Base-by-base conservation (phyloP, 495 filamentous ascomycete species). In the Amphirosellinia nigrospora region DNA sequence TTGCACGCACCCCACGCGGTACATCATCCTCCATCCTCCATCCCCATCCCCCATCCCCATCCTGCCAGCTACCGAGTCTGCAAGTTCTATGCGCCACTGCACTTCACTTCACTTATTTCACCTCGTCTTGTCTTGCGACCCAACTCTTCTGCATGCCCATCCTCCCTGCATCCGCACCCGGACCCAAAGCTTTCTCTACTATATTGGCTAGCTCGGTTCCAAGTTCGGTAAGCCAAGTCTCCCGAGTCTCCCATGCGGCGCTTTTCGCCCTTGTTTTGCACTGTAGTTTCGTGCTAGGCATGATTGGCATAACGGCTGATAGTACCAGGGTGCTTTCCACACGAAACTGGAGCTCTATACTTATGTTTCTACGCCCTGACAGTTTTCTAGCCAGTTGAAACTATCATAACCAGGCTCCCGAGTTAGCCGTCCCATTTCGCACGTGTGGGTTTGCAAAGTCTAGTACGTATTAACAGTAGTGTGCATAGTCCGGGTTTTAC, bases 101-200 rank as follows among this genome's bases (percentile, higher is more conserved):
- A 53, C 30, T 21, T 10, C 19, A 36, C 7, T 36, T 36, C 34
- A 36, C 34, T 7, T n/a, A n/a, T 56, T 55, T 43, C 64, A 65
- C 34, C 43, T n/a, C n/a, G n/a, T 55, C 43, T 56, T 38, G 50
- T 68, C 65, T 68, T 68, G 65, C 65, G 55, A 68, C 65, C 65
- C 26, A 48, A 68, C n/a, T n/a, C 30, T 3, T 21, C 23, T 46
- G 52, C 52, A 38, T 23, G 53, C 19, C 23, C 52, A 28, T 68
- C 52, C 64, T 45, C 11, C 52, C 43, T 60, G 26, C 65, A 46
- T 60, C 38, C 52, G 28, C 26, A 23, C 45, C 21, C 36, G 46
- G 23, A 8, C 28, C 62, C 15, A 43, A 23, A 46, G 50, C 50
- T 30, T 23, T 21, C 53, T 32, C 46, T 30, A 41, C 34, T 32